Evolutionary conservation across 768 basidiomycete species (phyloP).

Genomic region (Psilocybe cyanescens): DNA sequence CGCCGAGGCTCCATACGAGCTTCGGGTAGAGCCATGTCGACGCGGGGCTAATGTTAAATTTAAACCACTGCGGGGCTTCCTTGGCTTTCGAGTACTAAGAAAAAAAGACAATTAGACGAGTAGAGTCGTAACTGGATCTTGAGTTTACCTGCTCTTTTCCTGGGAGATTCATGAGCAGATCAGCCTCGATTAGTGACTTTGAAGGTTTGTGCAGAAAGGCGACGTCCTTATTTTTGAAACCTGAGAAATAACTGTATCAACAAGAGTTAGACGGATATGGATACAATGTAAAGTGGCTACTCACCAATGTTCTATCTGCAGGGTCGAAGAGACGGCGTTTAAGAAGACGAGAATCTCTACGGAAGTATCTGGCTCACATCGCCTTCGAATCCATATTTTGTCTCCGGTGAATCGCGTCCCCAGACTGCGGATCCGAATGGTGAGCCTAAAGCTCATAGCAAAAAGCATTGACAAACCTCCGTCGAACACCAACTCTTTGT

Average conservation of each 20-base stretch:
- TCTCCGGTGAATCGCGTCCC: constrained; percentile 64
- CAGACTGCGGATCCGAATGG: constrained; percentile 40
- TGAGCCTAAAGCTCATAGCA: background rate
- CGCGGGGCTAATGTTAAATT: constrained; percentile 31
- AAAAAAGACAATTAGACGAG: background rate
- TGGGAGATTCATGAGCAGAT: constrained; percentile 84
- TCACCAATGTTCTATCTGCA: constrained; percentile 55
- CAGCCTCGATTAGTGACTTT: constrained; percentile 78
- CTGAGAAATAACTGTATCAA: constrained; percentile 63
- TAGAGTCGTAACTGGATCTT: background rate
- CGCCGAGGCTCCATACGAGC: constrained; percentile 35
- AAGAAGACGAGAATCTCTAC: background rate
- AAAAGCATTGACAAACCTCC: constrained; percentile 35
- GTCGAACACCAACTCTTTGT: constrained; percentile 58
- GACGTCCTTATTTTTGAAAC: constrained; percentile 77
- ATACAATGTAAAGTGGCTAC: background rate
- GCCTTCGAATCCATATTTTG: constrained; percentile 79
- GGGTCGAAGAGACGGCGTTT: background rate
- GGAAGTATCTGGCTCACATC: constrained; percentile 41
- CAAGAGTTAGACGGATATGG: background rate
- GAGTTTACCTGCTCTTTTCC: constrained; percentile 66
- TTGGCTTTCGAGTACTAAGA: constrained; percentile 45
- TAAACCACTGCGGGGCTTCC: constrained; percentile 24
- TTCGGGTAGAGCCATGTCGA: constrained; percentile 35
- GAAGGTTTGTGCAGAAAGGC: constrained; percentile 78